Evolutionary conservation across 192 early-diverging fungal species (phyloP), one percentile per base, ranked within the genome.

Genomic region (Cetraspora pellucida): DNA sequence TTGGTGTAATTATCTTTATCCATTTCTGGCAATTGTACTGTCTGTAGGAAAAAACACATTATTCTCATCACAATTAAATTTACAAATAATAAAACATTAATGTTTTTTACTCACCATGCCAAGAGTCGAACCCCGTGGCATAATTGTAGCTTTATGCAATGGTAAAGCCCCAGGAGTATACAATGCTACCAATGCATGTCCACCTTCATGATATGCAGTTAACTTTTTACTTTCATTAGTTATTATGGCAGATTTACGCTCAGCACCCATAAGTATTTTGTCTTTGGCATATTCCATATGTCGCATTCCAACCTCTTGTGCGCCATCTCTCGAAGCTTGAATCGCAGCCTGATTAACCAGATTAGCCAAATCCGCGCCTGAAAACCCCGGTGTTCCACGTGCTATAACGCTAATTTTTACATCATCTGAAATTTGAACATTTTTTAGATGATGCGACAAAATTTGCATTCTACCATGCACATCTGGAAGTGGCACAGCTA

Each of bases 191-290:
- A 99, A 82, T 0, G 98, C 91, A 82, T 99, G 98, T 0, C 98
- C 98, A 50, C 96, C 97, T 80, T 99, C 98, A 81, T 99, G 98
- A 79, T 98, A 99, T 1, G 98, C 97, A 8, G 97, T 99, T 44
- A 95, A 80, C 23, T 89, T 85, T 79, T 97, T 97, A 78, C 84
- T 89, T 64, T 97, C 90, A 14, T 92, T 93, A 6, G 95, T 95
- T 60, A 98, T 91, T 16, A 98, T 92, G 2, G 96, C 96, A 27
- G 91, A 93, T 76, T 90, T 91, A 79, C 96, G 89, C 85, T 99
- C 98, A 19, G 94, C 91, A 10, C 98, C 98, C 97, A 99, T 99
- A 71, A 99, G 84, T 72, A 99, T 96, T 75, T 96, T 95, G 81
- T 99, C 98, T 84, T 98, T 98, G 68, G 98, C 97, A 84, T 90